Evolutionary conservation across 1,284 basidiomycete species (phyloP).

Genomic region (Hypsizygus ulmarius): DNA sequence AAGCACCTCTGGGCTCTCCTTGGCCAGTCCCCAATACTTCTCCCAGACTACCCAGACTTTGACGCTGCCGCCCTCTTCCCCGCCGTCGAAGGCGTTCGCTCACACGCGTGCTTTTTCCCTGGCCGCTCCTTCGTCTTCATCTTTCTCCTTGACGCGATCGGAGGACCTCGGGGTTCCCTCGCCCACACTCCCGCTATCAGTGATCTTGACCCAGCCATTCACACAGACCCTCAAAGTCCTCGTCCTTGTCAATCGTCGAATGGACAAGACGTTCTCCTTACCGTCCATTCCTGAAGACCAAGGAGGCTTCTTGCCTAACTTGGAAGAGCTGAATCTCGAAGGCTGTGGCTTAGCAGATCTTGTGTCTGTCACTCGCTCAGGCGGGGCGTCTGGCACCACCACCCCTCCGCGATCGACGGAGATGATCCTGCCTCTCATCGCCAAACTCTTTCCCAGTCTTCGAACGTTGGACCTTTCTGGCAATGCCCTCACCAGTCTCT

Average conservation of each 20-base stretch:
- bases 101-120: conserved; percentile 67
- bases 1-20: conserved; percentile 28
- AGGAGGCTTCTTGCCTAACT: conserved; percentile 48
- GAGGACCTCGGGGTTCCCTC: conserved; percentile 59
- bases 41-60: conserved; percentile 51
- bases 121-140: conserved; percentile 30
- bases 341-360: conserved; percentile 64
- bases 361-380: conserved; percentile 41
- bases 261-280: conserved; percentile 60
- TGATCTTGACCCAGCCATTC: conserved; percentile 60
- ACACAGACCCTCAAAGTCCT: conserved; percentile 59
- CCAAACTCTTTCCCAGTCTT: conserved; percentile 65
- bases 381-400: conserved; percentile 27
- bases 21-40: conserved; percentile 60
- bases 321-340: conserved; percentile 71
- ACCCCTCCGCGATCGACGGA: conserved; percentile 45
- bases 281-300: conserved; percentile 37
- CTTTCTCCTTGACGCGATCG: conserved; percentile 32
- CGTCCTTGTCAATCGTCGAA: conserved; percentile 58
- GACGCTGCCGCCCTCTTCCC: conserved; percentile 58
- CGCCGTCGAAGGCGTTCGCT: conserved; percentile 44
- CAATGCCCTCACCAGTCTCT: conserved; percentile 57
- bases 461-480: conserved; percentile 70
- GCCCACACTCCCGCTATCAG: conserved; percentile 61
- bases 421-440: conserved; percentile 53